These are phyloP conservation scores for Suillus paluster DNA, from an alignment of 768 basidiomycete genomes.

Conservation along the genomic window DNA sequence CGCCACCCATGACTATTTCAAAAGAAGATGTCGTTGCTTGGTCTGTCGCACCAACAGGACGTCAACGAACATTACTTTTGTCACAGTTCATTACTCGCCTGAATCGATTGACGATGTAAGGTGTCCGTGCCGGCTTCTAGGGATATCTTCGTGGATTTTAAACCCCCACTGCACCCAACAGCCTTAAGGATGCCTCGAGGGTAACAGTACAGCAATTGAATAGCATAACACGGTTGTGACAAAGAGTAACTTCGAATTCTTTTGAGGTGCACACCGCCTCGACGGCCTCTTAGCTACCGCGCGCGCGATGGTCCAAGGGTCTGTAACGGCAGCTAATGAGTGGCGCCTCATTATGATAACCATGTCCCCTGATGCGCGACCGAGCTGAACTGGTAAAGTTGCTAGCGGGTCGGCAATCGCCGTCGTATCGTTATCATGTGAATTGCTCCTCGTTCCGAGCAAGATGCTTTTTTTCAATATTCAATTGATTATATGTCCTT, in stretches of 20 bases:
- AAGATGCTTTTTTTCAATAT: too few species aligned
- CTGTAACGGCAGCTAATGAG: background rate
- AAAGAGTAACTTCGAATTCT: background rate
- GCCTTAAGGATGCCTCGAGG: background rate
- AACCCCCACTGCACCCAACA: background rate
- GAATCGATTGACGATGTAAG: background rate
- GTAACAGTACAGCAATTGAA: background rate
- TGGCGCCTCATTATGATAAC: background rate
- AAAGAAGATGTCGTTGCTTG: background rate
- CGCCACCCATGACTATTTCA: slow-evolving; percentile 26
- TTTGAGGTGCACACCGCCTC: too few species aligned
- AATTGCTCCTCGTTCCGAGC: background rate
- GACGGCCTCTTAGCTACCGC: background rate
- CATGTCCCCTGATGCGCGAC: too few species aligned
- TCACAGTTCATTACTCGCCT: background rate
- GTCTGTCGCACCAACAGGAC: background rate
- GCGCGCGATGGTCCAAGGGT: background rate
- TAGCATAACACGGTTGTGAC: too few species aligned
- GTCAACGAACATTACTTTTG: background rate
- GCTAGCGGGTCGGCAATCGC: background rate
- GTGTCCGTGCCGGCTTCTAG: background rate
- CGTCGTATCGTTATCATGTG: background rate
- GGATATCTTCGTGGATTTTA: background rate
- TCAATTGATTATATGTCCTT: background rate
- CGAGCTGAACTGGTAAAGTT: too few species aligned